A percentile compares a stretch with the other conserved stretches of the same genome.
Evolutionary conservation across 202 grass and related monocot species (phyloP).

Genomic region (Sporobolus alterniflorus): DNA sequence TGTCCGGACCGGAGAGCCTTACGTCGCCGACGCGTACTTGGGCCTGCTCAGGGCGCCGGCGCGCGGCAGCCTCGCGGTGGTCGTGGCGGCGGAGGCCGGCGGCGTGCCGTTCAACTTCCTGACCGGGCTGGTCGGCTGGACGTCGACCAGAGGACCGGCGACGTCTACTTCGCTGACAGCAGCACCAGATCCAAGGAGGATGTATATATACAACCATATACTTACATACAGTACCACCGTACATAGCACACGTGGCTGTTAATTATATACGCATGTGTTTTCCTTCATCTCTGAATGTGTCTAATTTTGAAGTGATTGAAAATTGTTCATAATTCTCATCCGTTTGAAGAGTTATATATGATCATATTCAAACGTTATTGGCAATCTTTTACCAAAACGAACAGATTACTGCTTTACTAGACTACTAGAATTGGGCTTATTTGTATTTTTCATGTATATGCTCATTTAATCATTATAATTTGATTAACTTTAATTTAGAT

Average conservation of each 20-base stretch:
- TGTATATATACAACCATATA: conserved; percentile 28
- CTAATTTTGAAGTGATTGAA: no score
- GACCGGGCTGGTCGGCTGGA: conserved; percentile 92
- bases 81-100: conserved; percentile 59
- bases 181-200: conserved; percentile 59
- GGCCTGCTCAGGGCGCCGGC: conserved; percentile 63
- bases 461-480: no score
- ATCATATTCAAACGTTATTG: no score
- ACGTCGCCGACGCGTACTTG: conserved; percentile 83
- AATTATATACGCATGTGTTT: no score
- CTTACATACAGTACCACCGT: not conserved
- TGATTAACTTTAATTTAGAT: no score
- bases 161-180: conserved; percentile 90
- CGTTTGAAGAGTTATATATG: no score
- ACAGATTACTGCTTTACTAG: no score
- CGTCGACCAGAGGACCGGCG: conserved; percentile 77
- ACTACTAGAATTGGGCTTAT: no score
- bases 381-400: no score
- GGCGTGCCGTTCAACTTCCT: conserved; percentile 82
- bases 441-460: no score
- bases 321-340: no score
- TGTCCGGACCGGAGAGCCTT: conserved; percentile 78
- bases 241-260: not conserved
- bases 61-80: conserved; percentile 51
- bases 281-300: no score